Evolutionary conservation across 495 filamentous ascomycete species (phyloP).

Genomic region (Platismatia glauca): DNA sequence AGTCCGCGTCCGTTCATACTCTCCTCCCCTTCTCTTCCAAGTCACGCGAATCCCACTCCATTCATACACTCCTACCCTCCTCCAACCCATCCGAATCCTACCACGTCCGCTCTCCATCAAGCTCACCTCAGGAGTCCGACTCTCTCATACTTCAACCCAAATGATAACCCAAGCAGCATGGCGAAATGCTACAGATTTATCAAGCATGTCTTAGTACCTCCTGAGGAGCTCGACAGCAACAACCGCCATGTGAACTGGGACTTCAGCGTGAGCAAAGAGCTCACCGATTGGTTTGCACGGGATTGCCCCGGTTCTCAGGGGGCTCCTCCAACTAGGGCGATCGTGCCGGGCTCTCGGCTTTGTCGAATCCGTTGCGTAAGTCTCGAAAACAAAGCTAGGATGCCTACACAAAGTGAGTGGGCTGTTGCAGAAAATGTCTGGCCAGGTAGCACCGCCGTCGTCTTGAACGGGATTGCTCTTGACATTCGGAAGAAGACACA

Average conservation of each 20-base stretch:
- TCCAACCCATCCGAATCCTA: conserved; percentile 36
- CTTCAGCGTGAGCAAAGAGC: conserved; percentile 10
- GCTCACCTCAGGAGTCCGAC: conserved; percentile 47
- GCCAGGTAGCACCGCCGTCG: conserved; percentile 62
- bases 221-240: conserved; percentile 3
- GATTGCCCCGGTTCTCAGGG: conserved; percentile 10
- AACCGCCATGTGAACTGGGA: conserved; percentile 16
- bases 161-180: conserved; percentile 5
- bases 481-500: conserved; percentile 54
- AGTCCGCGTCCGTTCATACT: background rate
- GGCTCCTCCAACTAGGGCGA: conserved; percentile 6
- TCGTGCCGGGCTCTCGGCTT: conserved; percentile 25
- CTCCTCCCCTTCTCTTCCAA: background rate
- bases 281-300: conserved; percentile 12
- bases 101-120: conserved; percentile 46
- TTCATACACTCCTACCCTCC: conserved; percentile 9
- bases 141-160: conserved; percentile 29
- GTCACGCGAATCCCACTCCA: background rate
- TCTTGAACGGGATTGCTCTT: conserved; percentile 54
- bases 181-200: conserved; percentile 13
- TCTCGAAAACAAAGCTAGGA: conserved; percentile 17
- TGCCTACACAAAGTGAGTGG: conserved; percentile 45
- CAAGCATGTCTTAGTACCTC: conserved; percentile 7
- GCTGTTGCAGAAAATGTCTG: conserved; percentile 52
- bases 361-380: conserved; percentile 41